Base-by-base conservation (phyloP, 805 yeast genomes). In the Starmera pachycereana region DNA sequence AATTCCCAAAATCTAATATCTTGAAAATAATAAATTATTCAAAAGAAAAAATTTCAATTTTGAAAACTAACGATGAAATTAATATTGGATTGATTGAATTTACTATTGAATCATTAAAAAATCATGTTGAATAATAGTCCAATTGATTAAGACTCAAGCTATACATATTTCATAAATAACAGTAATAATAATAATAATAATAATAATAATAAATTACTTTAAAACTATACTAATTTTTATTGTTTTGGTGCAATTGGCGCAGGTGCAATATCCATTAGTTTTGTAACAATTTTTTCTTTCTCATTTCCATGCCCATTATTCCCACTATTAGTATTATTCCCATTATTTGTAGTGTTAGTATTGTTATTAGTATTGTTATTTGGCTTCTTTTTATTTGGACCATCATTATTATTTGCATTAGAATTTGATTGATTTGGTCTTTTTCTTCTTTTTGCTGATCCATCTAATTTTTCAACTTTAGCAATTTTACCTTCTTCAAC, bases 401-500 rank as follows among this genome's bases (percentile, higher is more conserved):
- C 25, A 12, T 29, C 19, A 35, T n/a, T 32, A 10, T 43, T 37
- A 11, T 16, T 19, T 13, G 18, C 11, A 27, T 12, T 38, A 40
- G 11, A 44, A 32, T 28, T 40, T 1, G 47, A 33, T 28, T 16
- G 29, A 4, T 42, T 47, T 9, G 49, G 49, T 43, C 63, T 61
- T 43, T 53, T 50, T 47, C 63, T 56, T 47, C 65, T 57, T 45
- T 67, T 69, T 44, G 60, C 60, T 6, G 66, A 65, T 37, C 69
- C 71, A 42, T 65, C 69, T 3, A 66, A 66, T 36, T 70, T 60
- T 40, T 67, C 77, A 38, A 71, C 62, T 43, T 68, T 61, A 12
- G 73, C 70, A 33, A 63, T 59, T 37, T 68, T 67, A 12, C 69
- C 69, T 37, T 74, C 78, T 36, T 81, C 89, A 27, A 81, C 77